These are phyloP conservation scores for Apiospora kogelbergensis DNA, from an alignment of 2,329 filamentous ascomycete species.

Conservation along the genomic window DNA sequence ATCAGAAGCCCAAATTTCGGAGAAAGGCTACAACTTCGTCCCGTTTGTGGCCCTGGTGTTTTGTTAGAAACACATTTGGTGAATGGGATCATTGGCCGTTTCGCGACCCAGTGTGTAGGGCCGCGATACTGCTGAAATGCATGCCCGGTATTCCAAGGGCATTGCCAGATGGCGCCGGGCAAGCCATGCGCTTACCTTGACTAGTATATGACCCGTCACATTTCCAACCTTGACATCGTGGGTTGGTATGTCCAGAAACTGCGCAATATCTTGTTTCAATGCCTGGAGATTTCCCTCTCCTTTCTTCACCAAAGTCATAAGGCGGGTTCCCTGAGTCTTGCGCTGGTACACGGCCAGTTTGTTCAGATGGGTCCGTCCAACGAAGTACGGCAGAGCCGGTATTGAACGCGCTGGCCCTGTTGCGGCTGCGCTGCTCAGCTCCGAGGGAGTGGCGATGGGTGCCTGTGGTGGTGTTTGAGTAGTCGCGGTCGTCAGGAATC, in stretches of 20 bases:
- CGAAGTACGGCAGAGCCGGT: conserved; percentile 61
- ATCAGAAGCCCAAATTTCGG: conserved; percentile 25
- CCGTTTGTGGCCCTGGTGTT: conserved; percentile 22
- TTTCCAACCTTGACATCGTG: conserved; percentile 55
- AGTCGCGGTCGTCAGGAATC: not conserved
- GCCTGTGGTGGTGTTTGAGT: not conserved
- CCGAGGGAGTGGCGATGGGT: not conserved
- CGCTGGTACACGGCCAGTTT: conserved; percentile 77
- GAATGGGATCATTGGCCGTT: not conserved
- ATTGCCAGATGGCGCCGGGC: not conserved
- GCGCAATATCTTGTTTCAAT: conserved; percentile 63
- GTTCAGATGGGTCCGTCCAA: conserved; percentile 68
- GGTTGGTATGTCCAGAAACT: conserved; percentile 55
- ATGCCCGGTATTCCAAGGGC: not conserved
- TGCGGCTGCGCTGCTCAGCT: not conserved
- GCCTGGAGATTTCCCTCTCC: conserved; percentile 70
- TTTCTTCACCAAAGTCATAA: conserved; percentile 74
- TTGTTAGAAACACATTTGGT: conserved; percentile 2
- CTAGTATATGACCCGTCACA: conserved; percentile 70
- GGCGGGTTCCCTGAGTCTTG: conserved; percentile 71
- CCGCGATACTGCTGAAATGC: not conserved
- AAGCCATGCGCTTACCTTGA: conserved; percentile 57
- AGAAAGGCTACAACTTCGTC: conserved; percentile 24
- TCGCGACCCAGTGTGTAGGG: too few species aligned
- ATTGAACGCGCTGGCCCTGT: not conserved